These are phyloP conservation scores for Talaromyces sp. DNA, from an alignment of 2,329 filamentous ascomycete species.

Conservation along the genomic window DNA sequence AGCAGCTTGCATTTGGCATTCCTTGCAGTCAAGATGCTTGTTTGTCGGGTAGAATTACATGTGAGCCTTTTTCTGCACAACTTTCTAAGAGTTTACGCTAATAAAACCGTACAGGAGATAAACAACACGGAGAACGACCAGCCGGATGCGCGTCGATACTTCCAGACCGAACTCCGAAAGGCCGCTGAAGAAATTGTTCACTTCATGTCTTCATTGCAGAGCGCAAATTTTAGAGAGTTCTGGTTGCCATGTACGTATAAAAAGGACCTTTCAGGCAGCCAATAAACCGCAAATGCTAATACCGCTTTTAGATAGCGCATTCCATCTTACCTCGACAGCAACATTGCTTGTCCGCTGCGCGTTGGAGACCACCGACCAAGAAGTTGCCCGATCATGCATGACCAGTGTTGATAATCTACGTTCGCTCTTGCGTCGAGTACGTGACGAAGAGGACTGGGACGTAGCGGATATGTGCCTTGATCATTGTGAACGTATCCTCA, in stretches of 20 bases:
- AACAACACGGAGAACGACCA: slow-evolving; percentile 40
- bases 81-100: neutral
- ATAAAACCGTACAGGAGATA: slow-evolving; percentile 30
- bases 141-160: slow-evolving; percentile 45
- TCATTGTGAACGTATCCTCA: slow-evolving; percentile 42
- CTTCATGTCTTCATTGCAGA: slow-evolving; percentile 44
- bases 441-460: slow-evolving; percentile 51
- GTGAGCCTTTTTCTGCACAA: slow-evolving; percentile 23
- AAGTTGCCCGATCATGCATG: slow-evolving; percentile 43
- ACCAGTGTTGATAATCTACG: slow-evolving; percentile 45
- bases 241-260: slow-evolving; percentile 43
- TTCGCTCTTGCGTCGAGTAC: slow-evolving; percentile 42
- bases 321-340: slow-evolving; percentile 50
- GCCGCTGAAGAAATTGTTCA: slow-evolving; percentile 45
- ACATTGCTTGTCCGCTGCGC: slow-evolving; percentile 49
- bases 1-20: slow-evolving; percentile 42
- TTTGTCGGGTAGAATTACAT: slow-evolving; percentile 43
- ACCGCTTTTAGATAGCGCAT: slow-evolving; percentile 39
- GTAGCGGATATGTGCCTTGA: slow-evolving; percentile 52
- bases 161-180: slow-evolving; percentile 41
- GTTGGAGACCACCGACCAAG: slow-evolving; percentile 46
- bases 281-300: neutral
- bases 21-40: slow-evolving; percentile 43
- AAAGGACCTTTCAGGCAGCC: slow-evolving; percentile 4
- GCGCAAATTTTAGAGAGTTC: slow-evolving; percentile 47